Conservation (phyloP, 192 early-diverging fungal species). For the Backusella westeae region DNA sequence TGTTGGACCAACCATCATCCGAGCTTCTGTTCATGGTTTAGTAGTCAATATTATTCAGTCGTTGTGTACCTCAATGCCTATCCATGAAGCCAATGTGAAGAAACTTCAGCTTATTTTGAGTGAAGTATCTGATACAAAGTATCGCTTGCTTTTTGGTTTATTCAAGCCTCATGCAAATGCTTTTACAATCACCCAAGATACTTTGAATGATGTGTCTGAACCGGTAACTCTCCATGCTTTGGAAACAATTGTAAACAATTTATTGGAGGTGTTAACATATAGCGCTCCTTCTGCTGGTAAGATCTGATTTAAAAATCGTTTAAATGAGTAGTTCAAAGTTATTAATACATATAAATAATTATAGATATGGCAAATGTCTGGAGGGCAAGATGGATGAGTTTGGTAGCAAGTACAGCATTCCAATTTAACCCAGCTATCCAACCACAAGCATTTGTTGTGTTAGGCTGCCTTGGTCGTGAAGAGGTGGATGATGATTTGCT, state of each 20-base stretch:
- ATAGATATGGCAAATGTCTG: constrained; percentile 77
- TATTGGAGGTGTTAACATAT: constrained; percentile 63
- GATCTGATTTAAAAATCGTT: neutral
- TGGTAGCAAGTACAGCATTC: constrained; percentile 91
- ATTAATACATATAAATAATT: neutral
- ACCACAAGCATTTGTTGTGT: constrained; percentile 87
- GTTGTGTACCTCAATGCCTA: constrained; percentile 60
- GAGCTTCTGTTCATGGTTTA: constrained; percentile 90
- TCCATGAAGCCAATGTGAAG: constrained; percentile 53
- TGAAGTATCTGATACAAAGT: constrained; percentile 81
- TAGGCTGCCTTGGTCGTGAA: constrained; percentile 86
- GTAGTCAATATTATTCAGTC: constrained; percentile 91
- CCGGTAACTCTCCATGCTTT: constrained; percentile 48
- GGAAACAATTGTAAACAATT: constrained; percentile 56
- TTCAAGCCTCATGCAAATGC: constrained; percentile 63
- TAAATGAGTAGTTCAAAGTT: neutral
- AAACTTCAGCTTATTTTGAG: constrained; percentile 61
- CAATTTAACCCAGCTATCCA: constrained; percentile 93
- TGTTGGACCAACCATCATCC: constrained; percentile 79
- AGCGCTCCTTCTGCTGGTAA: constrained; percentile 67
- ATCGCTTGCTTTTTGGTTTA: constrained; percentile 77
- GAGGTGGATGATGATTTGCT: constrained; percentile 90
- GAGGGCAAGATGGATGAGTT: constrained; percentile 90
- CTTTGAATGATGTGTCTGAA: constrained; percentile 51
- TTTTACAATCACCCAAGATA: constrained; percentile 60